Percentiles rank a stretch among this genome's conserved stretches.
phyloP scores from a whole-genome alignment of 768 basidiomycete species.

The Xerocomellus chrysenteron region DNA sequence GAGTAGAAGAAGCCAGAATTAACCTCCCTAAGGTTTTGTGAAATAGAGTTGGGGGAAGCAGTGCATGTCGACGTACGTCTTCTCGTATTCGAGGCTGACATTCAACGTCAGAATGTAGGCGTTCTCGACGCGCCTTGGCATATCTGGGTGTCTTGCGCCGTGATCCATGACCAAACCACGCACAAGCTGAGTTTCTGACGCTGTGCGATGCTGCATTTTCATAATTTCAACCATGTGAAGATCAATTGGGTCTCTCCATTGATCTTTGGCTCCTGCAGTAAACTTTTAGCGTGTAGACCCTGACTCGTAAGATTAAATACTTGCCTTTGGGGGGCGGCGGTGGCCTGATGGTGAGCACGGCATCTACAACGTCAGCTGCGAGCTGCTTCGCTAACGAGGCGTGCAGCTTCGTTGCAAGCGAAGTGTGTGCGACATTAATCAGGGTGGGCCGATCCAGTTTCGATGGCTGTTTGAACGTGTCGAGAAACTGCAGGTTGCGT shows the following conservation, averaged over 20 bases:
- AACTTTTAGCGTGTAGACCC: constrained; percentile 30
- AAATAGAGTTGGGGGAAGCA: constrained; percentile 17
- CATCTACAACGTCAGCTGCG: constrained; percentile 92
- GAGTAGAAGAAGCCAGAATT: constrained; percentile 99
- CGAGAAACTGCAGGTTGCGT: constrained; percentile 70
- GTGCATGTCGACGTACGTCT: constrained; percentile 72
- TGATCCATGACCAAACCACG: constrained; percentile 97
- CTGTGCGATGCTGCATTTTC: constrained; percentile 99
- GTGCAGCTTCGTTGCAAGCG: constrained; percentile 91
- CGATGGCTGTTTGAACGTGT: constrained; percentile 77
- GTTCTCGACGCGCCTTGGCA: constrained; percentile 98
- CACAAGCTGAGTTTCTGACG: constrained; percentile 94
- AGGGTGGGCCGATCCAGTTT: constrained; percentile 87
- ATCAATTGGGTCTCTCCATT: constrained; percentile 89
- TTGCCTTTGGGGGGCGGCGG: constrained; percentile 60
- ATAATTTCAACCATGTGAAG: constrained; percentile 99
- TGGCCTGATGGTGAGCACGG: constrained; percentile 84
- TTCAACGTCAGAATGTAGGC: constrained; percentile 94
- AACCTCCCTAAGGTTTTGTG: constrained; percentile 70
- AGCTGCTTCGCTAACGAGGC: constrained; percentile 79
- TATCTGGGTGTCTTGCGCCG: constrained; percentile 96
- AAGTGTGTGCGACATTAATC: constrained; percentile 93
- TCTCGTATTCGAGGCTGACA: constrained; percentile 98
- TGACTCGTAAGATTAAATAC: constrained; percentile 23
- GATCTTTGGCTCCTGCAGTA: constrained; percentile 54